A percentile compares a stretch with the other conserved stretches of the same genome.
Evolutionary conservation across 1,139 yeast genomes (phyloP).

Genomic region (Torulaspora pretoriensis): DNA sequence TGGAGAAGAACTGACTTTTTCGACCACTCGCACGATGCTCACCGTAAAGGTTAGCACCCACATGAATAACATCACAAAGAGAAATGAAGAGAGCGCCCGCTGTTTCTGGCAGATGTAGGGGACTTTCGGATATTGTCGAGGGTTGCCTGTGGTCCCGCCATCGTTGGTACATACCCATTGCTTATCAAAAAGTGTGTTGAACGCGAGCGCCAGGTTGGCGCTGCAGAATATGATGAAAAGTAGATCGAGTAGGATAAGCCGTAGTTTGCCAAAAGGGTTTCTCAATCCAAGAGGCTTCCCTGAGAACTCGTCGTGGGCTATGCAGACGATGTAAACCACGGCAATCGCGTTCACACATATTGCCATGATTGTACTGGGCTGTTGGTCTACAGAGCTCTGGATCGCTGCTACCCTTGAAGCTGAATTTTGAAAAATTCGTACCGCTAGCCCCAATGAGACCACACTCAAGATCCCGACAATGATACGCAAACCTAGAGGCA

Average conservation of each 20-base stretch:
- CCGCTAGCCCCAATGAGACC: constrained; percentile 64
- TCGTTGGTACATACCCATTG: constrained; percentile 70
- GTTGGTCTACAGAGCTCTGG: constrained; percentile 54
- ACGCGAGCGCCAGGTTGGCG: constrained; percentile 81
- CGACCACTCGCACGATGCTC: constrained; percentile 79
- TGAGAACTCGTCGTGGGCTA: constrained; percentile 84
- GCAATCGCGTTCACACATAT: constrained; percentile 79
- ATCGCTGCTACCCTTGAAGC: constrained; percentile 29
- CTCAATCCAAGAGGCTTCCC: constrained; percentile 79
- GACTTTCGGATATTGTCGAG: constrained; percentile 29
- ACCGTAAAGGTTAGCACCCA: constrained; percentile 88
- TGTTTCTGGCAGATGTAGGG: constrained; percentile 70
- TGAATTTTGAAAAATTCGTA: constrained; percentile 55
- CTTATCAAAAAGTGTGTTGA: constrained; percentile 73
- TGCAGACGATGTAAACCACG: constrained; percentile 68
- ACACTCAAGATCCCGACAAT: constrained; percentile 59
- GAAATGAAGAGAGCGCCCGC: constrained; percentile 69
- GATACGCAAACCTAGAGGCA: constrained; percentile 73
- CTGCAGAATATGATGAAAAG: constrained; percentile 89
- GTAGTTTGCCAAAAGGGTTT: constrained; percentile 75
- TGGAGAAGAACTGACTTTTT: constrained; percentile 46
- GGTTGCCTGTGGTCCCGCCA: constrained; percentile 31
- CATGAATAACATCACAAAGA: constrained; percentile 66
- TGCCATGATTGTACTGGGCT: constrained; percentile 91
- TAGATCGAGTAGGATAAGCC: constrained; percentile 71